phyloP scores from a whole-genome alignment of 2,329 filamentous ascomycete species.

The Thielaviopsis euricoi region DNA sequence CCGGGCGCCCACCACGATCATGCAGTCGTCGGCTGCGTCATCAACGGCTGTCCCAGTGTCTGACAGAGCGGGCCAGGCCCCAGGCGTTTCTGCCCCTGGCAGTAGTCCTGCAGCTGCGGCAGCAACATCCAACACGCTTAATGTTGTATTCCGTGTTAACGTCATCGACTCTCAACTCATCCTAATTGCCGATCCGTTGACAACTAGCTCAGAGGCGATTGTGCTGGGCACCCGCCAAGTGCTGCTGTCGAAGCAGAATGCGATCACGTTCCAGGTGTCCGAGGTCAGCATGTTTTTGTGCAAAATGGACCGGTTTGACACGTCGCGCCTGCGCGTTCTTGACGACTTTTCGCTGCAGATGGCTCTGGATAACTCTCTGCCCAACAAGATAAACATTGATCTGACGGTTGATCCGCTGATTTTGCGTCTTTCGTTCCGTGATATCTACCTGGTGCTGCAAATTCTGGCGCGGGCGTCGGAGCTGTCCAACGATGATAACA shows the following conservation, averaged over 20 bases:
- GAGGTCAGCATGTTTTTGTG: constrained; percentile 97
- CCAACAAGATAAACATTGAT: constrained; percentile 59
- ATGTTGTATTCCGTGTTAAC: constrained; percentile 76
- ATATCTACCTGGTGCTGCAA: constrained; percentile 86
- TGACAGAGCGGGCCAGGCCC: background rate
- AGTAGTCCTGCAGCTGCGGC: background rate
- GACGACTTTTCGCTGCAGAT: constrained; percentile 91
- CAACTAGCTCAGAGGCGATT: constrained; percentile 82
- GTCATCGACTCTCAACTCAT: constrained; percentile 94
- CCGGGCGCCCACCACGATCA: background rate
- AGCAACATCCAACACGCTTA: constrained; percentile 33
- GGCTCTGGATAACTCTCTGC: constrained; percentile 57
- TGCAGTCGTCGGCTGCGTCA: background rate
- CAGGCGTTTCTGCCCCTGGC: background rate
- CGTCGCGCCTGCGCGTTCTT: constrained; percentile 73
- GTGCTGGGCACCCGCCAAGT: constrained; percentile 90
- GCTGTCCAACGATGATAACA: constrained; percentile 51
- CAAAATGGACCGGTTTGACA: constrained; percentile 95
- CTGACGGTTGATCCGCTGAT: constrained; percentile 84
- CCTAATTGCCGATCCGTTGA: constrained; percentile 84
- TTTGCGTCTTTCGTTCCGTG: constrained; percentile 73
- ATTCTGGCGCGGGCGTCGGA: constrained; percentile 85
- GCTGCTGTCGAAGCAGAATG: constrained; percentile 82
- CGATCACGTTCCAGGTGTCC: constrained; percentile 80
- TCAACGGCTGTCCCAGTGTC: constrained; percentile 17